These are phyloP conservation scores for Amyloporia xantha DNA, from an alignment of 768 basidiomycete genomes.

Conservation along the genomic window DNA sequence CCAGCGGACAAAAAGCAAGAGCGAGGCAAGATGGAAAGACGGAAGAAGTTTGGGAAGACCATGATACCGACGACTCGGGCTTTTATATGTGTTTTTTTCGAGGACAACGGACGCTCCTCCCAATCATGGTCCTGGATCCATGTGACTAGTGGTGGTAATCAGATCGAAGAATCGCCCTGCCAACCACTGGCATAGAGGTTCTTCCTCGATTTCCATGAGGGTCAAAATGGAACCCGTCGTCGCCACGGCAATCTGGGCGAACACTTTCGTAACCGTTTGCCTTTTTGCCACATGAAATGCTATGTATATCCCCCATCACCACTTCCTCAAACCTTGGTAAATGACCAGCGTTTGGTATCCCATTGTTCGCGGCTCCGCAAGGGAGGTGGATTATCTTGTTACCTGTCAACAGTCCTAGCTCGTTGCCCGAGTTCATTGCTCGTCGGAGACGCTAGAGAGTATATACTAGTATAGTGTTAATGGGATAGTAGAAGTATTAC, in stretches of 20 bases:
- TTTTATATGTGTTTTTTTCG: no score
- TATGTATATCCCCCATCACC: no score
- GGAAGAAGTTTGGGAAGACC: conserved; percentile 13
- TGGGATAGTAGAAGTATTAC: no score
- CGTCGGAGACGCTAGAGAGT: no score
- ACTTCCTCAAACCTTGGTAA: no score
- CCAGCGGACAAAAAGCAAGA: conserved; percentile 18
- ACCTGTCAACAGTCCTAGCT: no score
- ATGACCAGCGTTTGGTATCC: no score
- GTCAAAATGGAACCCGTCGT: background rate
- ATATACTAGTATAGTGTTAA: no score
- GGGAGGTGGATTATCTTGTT: no score
- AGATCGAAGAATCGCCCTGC: conserved; percentile 1
- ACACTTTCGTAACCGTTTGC: background rate
- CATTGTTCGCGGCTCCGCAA: no score
- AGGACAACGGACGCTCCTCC: background rate
- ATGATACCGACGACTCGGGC: background rate
- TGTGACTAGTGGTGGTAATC: conserved; percentile 5
- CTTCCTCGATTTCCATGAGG: background rate
- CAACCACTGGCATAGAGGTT: conserved; percentile 2
- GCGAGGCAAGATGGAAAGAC: conserved; percentile 21
- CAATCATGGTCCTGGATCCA: background rate
- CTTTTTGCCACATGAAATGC: no score
- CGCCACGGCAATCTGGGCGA: background rate
- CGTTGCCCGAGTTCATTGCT: no score